phyloP scores from a whole-genome alignment of 495 filamentous ascomycete species.

The Penicillium fimorum region DNA sequence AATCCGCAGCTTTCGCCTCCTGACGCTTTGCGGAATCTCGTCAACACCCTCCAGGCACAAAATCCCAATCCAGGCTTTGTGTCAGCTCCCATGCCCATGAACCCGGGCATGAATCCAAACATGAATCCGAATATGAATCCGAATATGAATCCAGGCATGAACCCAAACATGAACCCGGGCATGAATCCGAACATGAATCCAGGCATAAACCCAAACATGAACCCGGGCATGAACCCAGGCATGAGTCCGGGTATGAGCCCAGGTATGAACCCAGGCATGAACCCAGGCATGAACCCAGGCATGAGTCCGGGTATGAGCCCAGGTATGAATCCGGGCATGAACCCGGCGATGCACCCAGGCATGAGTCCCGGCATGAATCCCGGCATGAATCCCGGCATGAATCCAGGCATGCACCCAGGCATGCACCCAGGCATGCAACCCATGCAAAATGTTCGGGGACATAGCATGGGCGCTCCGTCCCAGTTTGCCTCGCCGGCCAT shows the following conservation, averaged over 20 bases:
- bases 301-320: constrained; percentile 30
- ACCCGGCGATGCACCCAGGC: background rate
- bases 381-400: background rate
- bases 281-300: constrained; percentile 31
- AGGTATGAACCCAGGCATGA: constrained; percentile 1
- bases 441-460: constrained; percentile 26
- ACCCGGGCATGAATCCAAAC: constrained; percentile 36
- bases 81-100: constrained; percentile 30
- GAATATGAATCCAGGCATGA: background rate
- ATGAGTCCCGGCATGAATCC: constrained; percentile 2
- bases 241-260: constrained; percentile 12
- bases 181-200: constrained; percentile 36
- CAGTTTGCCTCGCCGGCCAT: constrained; percentile 54
- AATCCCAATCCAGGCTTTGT: constrained; percentile 33
- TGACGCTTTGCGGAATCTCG: constrained; percentile 60
- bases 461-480: constrained; percentile 39
- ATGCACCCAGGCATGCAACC: constrained; percentile 39
- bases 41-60: constrained; percentile 41
- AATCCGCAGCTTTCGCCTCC: constrained; percentile 59
- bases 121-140: constrained; percentile 19
- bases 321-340: constrained; percentile 9
- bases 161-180: constrained; percentile 12
- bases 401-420: constrained; percentile 13
- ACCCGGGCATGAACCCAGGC: constrained; percentile 35
- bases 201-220: constrained; percentile 2